A percentile compares a stretch with the other conserved stretches of the same genome.
Conservation (phyloP, 1,284 basidiomycete genomes). For the Papiliotrema laurentii region DNA sequence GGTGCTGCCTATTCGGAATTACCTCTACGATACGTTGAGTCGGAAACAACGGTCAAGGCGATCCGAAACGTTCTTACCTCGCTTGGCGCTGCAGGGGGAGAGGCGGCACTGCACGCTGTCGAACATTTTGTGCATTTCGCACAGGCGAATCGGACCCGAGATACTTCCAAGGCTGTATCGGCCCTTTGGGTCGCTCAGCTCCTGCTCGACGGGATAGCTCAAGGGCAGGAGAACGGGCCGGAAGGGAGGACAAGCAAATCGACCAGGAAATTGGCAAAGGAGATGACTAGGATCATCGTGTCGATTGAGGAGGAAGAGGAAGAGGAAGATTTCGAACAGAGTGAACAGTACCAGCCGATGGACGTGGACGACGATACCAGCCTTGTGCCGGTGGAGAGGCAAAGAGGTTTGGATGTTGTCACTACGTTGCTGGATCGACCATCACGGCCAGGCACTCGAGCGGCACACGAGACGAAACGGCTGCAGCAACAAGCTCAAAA, state of each 20-base stretch:
- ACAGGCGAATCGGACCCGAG: conserved; percentile 33
- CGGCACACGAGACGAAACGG: conserved; percentile 25
- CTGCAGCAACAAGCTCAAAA: conserved; percentile 53
- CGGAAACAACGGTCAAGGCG: conserved; percentile 55
- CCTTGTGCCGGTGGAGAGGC: conserved; percentile 54
- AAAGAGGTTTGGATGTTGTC: conserved; percentile 53
- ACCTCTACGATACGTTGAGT: conserved; percentile 60
- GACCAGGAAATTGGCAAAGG: conserved; percentile 62
- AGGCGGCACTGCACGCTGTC: conserved; percentile 64
- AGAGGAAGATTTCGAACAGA: conserved; percentile 60
- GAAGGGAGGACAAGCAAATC: conserved; percentile 48
- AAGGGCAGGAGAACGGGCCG: conserved; percentile 40
- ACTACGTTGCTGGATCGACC: conserved; percentile 44
- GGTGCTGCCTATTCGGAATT: conserved; percentile 44
- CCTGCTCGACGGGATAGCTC: conserved; percentile 66
- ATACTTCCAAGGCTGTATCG: conserved; percentile 56
- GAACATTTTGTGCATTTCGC: conserved; percentile 74
- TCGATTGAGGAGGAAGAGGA: conserved; percentile 68
- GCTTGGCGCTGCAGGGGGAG: conserved; percentile 63
- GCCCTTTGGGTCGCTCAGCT: conserved; percentile 78
- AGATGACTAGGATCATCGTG: conserved; percentile 60
- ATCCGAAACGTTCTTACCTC: conserved; percentile 66
- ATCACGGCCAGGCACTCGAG: conserved; percentile 20
- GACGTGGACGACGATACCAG: conserved; percentile 19
- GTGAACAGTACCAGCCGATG: conserved; percentile 51